Conservation (phyloP, 441 rosid genomes). For the Euphorbia corollata region DNA sequence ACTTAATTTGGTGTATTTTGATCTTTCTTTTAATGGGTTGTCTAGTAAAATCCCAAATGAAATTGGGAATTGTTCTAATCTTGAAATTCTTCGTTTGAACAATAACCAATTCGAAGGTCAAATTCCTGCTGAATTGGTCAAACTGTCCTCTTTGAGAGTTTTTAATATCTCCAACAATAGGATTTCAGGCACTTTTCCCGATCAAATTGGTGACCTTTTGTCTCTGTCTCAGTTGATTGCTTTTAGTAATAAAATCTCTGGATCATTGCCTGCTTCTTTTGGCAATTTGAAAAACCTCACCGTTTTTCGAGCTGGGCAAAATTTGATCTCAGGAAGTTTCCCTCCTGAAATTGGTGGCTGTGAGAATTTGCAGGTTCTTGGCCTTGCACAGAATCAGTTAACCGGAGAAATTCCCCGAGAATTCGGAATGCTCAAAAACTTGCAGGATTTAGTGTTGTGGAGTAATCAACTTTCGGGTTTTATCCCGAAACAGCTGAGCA, state of each 20-base stretch:
- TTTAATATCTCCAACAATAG: conserved; percentile 67
- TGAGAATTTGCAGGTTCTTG: conserved; percentile 56
- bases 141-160: conserved; percentile 36
- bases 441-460: conserved; percentile 66
- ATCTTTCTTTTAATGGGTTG: conserved; percentile 63
- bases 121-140: conserved; percentile 54
- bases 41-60: conserved; percentile 56
- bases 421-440: conserved; percentile 55
- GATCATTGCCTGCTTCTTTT: conserved; percentile 58
- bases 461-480: conserved; percentile 63
- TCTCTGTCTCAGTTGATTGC: conserved; percentile 57
- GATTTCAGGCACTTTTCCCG: conserved; percentile 65
- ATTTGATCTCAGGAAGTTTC: conserved; percentile 69
- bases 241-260: conserved; percentile 68
- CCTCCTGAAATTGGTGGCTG: conserved; percentile 70
- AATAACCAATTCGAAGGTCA: conserved; percentile 58
- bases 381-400: conserved; percentile 78
- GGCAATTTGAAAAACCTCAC: conserved; percentile 59
- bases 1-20: conserved; percentile 44
- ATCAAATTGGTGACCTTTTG: conserved; percentile 58
- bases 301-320: conserved; percentile 77
- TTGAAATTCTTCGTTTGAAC: conserved; percentile 50
- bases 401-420: conserved; percentile 66
- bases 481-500: conserved; percentile 64
- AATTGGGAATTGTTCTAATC: conserved; percentile 59